These are phyloP conservation scores for Candida manassasensis DNA, from an alignment of 805 yeast species.

Conservation along the genomic window DNA sequence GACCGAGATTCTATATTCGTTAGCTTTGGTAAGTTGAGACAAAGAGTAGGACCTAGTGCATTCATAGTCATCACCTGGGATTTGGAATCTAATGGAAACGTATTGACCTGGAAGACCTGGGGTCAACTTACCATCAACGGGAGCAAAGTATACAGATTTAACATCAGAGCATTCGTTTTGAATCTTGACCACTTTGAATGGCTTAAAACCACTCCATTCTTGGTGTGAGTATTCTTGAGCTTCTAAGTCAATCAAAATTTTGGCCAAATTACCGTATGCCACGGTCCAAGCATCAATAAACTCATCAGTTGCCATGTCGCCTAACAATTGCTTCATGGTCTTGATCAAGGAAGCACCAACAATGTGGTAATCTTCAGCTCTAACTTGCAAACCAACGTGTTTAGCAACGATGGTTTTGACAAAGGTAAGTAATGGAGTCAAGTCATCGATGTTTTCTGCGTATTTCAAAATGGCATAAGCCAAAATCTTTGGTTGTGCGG, in stretches of 20 bases:
- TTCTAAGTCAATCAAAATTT: constrained; percentile 55
- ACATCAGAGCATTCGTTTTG: constrained; percentile 44
- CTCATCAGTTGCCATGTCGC: constrained; percentile 51
- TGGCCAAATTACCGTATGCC: constrained; percentile 63
- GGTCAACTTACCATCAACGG: constrained; percentile 36
- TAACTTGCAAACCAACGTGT: constrained; percentile 60
- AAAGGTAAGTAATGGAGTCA: constrained; percentile 47
- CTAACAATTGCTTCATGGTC: constrained; percentile 49
- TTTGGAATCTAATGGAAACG: constrained; percentile 28
- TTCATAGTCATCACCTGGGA: constrained; percentile 35
- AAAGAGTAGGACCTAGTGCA: constrained; percentile 59
- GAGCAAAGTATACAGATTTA: constrained; percentile 47
- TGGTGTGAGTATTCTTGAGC: constrained; percentile 37
- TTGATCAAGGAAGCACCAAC: constrained; percentile 56
- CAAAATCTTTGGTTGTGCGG: constrained; percentile 58
- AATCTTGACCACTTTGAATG: constrained; percentile 41
- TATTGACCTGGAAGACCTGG: constrained; percentile 37
- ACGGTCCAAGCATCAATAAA: constrained; percentile 60
- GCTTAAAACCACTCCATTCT: constrained; percentile 56
- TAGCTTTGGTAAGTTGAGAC: constrained; percentile 29
- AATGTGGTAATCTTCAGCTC: constrained; percentile 61
- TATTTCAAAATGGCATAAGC: constrained; percentile 59
- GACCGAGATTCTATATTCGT: constrained; percentile 57
- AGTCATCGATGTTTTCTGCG: constrained; percentile 58
- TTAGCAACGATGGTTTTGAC: constrained; percentile 59